Evolutionary conservation across 169 alveolate species (phyloP), one percentile per base, ranked within the genome.

Genomic region (Plasmodium reichenowi): DNA sequence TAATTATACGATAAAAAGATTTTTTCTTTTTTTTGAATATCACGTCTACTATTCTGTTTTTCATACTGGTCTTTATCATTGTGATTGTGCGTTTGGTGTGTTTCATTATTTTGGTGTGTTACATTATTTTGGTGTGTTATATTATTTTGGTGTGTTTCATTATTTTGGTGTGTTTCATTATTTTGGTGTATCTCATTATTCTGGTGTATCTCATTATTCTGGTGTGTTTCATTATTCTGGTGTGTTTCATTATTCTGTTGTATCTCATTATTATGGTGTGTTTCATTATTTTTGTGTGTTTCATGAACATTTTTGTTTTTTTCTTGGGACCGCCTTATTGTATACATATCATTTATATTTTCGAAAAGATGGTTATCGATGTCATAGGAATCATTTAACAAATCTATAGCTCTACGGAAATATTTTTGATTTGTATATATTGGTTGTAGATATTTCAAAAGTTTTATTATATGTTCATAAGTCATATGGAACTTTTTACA

Each of bases 401-500:
- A 26, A n/a, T 54, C 66, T 13, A 78, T 70, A 5, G 76, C 71
- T 13, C 48, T 50, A 1, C 15, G 3, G 26, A 78, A 78, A 24
- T 78, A 64, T 26, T 66, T 52, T 12, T 24, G 29, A 45, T 45
- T 78, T 3, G 10, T 43, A n/a, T 45, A 59, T n/a, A 78, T 58
- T 7, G 13, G 1, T 6, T 5, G 13, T 5, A 78, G 20, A 15
- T 64, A 22, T 24, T 58, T 64, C 76, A 78, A 43, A 26, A 78
- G 43, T 9, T 71, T 68, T 20, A 78, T 9, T 20, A 71, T 50
- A 17, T 58, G n/a, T 10, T 78, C 74, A 43, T 78, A 78, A 0
- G 68, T 78, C 38, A n/a, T 20, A 24, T 66, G 15, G 26, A 78
- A 66, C 17, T 43, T 78, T 1, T 24, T 63, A 58, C 89, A 78